Conservation (phyloP, 1,284 basidiomycete genomes). For the Apiotrichum veenhuisii region DNA sequence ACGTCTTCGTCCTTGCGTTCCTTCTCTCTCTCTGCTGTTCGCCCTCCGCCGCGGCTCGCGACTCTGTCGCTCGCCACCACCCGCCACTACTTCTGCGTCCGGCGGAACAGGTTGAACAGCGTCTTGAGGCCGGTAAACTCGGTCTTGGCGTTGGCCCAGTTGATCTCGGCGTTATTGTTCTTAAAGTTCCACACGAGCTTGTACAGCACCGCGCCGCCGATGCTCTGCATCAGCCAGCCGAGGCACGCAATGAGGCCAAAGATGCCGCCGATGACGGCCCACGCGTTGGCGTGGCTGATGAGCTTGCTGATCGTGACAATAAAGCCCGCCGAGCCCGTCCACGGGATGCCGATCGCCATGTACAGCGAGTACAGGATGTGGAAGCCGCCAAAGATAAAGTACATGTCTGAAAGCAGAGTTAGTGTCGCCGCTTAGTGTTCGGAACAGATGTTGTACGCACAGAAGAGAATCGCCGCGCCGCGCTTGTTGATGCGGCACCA, state of each 20-base stretch:
- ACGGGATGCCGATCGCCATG: constrained; percentile 81
- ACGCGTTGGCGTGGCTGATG: constrained; percentile 57
- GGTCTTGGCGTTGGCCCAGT: constrained; percentile 24
- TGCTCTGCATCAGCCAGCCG: constrained; percentile 78
- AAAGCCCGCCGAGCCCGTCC: constrained; percentile 91
- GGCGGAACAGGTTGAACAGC: constrained; percentile 19
- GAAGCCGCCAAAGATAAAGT: constrained; percentile 91
- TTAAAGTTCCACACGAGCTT: constrained; percentile 50
- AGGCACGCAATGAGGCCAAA: constrained; percentile 73
- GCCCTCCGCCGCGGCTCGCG: no score
- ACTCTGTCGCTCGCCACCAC: no score
- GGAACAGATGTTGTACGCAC: constrained; percentile 38
- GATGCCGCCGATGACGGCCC: constrained; percentile 72
- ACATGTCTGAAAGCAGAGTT: constrained; percentile 64
- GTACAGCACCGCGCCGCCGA: constrained; percentile 46
- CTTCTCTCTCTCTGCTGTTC: no score
- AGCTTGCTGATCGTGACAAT: constrained; percentile 84
- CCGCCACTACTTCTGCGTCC: not conserved
- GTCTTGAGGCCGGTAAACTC: constrained; percentile 20
- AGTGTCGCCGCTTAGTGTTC: constrained; percentile 4
- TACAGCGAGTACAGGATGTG: constrained; percentile 83
- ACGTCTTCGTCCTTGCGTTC: no score
- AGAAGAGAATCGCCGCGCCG: constrained; percentile 51
- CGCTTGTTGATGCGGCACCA: constrained; percentile 76
- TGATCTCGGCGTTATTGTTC: constrained; percentile 48